Conservation (phyloP, 768 basidiomycete genomes). For the Scleroderma citrinum region DNA sequence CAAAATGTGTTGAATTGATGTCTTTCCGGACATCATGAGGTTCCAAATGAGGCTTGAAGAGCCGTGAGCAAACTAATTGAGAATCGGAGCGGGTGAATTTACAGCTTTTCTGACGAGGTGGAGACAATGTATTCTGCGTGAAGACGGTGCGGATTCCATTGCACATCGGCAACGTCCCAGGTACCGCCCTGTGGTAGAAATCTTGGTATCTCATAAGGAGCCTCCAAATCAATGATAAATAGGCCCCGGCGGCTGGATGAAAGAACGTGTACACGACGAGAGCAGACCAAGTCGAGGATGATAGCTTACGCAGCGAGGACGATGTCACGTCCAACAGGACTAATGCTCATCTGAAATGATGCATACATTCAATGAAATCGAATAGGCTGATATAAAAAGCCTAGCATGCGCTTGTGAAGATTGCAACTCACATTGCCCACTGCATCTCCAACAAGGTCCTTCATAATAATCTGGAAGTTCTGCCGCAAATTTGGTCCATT, state of each 20-base stretch:
- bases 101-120: slow-evolving; percentile 87
- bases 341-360: slow-evolving; percentile 79
- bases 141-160: slow-evolving; percentile 83
- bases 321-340: slow-evolving; percentile 81
- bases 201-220: slow-evolving; percentile 80
- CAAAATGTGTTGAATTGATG: slow-evolving; percentile 78
- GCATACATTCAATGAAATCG: slow-evolving; percentile 5
- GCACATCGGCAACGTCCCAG: slow-evolving; percentile 92
- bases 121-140: slow-evolving; percentile 80
- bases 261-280: background rate
- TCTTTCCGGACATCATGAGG: slow-evolving; percentile 63
- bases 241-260: slow-evolving; percentile 69
- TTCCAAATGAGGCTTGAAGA: slow-evolving; percentile 84
- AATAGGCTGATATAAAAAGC: background rate
- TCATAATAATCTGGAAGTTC: slow-evolving; percentile 73
- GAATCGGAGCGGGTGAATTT: slow-evolving; percentile 18
- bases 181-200: slow-evolving; percentile 95
- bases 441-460: slow-evolving; percentile 71
- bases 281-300: background rate
- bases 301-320: slow-evolving; percentile 77
- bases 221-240: slow-evolving; percentile 91
- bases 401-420: background rate
- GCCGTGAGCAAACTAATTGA: background rate
- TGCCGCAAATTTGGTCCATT: slow-evolving; percentile 55
- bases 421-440: slow-evolving; percentile 68